A percentile compares a stretch with the other conserved stretches of the same genome.
Conservation (phyloP, 441 rosid species). For the Francoa sonchifolia region DNA sequence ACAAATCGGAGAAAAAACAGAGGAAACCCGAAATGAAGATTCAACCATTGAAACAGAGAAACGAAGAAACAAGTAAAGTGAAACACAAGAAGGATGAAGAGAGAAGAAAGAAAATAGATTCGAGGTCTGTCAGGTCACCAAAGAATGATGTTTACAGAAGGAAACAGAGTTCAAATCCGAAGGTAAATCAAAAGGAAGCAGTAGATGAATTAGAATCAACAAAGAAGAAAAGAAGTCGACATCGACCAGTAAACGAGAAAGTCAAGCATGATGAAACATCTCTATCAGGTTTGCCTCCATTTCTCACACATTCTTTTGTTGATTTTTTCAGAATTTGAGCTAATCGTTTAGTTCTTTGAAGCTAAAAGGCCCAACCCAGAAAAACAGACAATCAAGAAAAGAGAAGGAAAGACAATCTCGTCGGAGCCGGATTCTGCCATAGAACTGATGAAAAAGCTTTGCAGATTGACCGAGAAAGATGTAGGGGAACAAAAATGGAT, state of each 20-base stretch:
- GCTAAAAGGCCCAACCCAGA: too few relatives aligned
- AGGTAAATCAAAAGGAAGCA: conserved; percentile 21
- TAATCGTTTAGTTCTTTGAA: too few relatives aligned
- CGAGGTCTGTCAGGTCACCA: conserved; percentile 4
- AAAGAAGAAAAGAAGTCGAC: conserved; percentile 20
- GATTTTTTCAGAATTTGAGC: too few relatives aligned
- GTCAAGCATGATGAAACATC: conserved; percentile 13
- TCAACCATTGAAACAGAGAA: too few relatives aligned
- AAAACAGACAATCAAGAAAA: too few relatives aligned
- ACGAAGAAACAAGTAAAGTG: too few relatives aligned
- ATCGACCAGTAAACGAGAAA: conserved; percentile 9
- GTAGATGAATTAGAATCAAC: conserved; percentile 18
- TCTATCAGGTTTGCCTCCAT: conserved; percentile 38
- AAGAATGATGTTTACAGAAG: conserved; percentile 8
- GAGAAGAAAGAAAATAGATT: conserved; percentile 13
- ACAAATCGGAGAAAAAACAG: conserved; percentile 16
- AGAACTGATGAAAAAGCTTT: conserved; percentile 26
- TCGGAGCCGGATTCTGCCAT: too few relatives aligned
- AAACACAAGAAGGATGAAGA: conserved; percentile 17
- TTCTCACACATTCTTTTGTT: too few relatives aligned
- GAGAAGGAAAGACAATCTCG: too few relatives aligned
- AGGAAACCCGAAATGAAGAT: conserved; percentile 29
- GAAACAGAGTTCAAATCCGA: conserved; percentile 12
- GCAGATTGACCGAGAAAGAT: conserved; percentile 36
- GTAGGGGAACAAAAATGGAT: conserved; percentile 32